Evolutionary conservation across 2,329 filamentous ascomycete genomes (phyloP).

Genomic region (Hymenotorrendiella dingleyae): DNA sequence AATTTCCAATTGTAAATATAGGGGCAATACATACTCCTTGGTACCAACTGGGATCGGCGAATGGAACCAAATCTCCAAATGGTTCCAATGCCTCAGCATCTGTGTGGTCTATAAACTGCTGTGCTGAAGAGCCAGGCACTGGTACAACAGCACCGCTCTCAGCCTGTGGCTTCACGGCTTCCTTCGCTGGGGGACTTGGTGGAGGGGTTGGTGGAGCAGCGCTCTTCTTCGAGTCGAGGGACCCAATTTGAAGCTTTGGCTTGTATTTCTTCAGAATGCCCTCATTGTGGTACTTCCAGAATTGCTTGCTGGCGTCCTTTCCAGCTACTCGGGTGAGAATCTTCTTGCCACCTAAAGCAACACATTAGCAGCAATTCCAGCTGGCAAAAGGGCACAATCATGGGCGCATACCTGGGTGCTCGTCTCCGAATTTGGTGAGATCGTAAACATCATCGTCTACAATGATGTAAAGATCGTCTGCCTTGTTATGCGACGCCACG

Average conservation of each 20-base stretch:
- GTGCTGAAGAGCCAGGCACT: constrained; percentile 37
- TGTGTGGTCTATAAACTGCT: constrained; percentile 38
- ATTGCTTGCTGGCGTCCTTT: constrained; percentile 31
- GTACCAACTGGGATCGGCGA: constrained; percentile 91
- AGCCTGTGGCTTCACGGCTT: constrained; percentile 50
- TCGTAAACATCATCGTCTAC: constrained; percentile 96
- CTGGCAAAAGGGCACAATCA: constrained; percentile 31
- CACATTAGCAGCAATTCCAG: constrained; percentile 24
- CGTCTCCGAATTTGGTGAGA: constrained; percentile 79
- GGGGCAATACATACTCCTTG: constrained; percentile 67
- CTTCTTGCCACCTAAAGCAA: constrained; percentile 29
- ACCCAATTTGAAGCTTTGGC: constrained; percentile 83
- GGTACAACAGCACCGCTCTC: constrained; percentile 49
- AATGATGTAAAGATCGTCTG: constrained; percentile 79
- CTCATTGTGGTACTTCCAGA: constrained; percentile 33
- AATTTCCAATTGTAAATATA: too few relatives aligned
- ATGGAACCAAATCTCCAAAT: constrained; percentile 83
- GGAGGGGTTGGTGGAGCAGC: constrained; percentile 46
- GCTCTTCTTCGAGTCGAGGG: constrained; percentile 78
- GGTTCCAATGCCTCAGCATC: constrained; percentile 66
- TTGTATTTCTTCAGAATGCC: constrained; percentile 52
- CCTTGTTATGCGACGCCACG: constrained; percentile 87
- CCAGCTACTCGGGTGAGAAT: constrained; percentile 30
- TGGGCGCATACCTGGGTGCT: constrained; percentile 63
- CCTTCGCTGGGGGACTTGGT: constrained; percentile 38